A percentile compares a stretch with the other conserved stretches of the same genome.
Evolutionary conservation across 2,329 filamentous ascomycete genomes (phyloP).

Genomic region (Ampelomyces quisqualis): DNA sequence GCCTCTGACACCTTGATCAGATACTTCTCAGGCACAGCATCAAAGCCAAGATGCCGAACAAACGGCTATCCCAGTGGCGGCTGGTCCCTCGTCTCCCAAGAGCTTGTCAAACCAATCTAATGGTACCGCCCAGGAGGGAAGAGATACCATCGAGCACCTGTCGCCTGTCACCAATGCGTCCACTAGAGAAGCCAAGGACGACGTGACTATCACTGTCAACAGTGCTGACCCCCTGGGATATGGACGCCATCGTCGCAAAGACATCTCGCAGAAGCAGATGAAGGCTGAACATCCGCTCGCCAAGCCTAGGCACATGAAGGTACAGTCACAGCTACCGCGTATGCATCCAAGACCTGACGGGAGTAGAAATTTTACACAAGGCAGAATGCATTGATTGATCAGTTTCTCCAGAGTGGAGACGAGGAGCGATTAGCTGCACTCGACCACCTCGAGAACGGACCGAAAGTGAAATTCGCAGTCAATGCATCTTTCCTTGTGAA

Average conservation of each 20-base stretch:
- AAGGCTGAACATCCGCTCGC: slow-evolving; percentile 50
- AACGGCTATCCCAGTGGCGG: slow-evolving; percentile 31
- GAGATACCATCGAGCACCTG: slow-evolving; percentile 29
- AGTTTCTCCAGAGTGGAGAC: slow-evolving; percentile 57
- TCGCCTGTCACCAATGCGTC: slow-evolving; percentile 22
- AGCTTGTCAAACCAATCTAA: slow-evolving; percentile 24
- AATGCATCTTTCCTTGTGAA: slow-evolving; percentile 44
- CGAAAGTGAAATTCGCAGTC: slow-evolving; percentile 44
- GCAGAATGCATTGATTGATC: slow-evolving; percentile 46
- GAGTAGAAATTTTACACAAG: slow-evolving; percentile 44
- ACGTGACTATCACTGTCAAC: slow-evolving; percentile 17
- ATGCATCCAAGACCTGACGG: slow-evolving; percentile 4
- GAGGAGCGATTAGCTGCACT: slow-evolving; percentile 56
- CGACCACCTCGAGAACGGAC: slow-evolving; percentile 53
- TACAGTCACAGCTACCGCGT: not conserved
- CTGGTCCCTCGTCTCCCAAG: slow-evolving; percentile 20
- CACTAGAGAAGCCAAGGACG: slow-evolving; percentile 26
- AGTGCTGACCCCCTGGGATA: slow-evolving; percentile 42
- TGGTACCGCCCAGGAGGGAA: slow-evolving; percentile 18
- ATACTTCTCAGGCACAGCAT: slow-evolving; percentile 26
- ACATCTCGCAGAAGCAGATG: slow-evolving; percentile 50
- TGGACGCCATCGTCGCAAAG: slow-evolving; percentile 35
- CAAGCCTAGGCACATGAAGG: slow-evolving; percentile 41
- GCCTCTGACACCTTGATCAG: slow-evolving; percentile 32
- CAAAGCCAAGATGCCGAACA: slow-evolving; percentile 31